phyloP scores from a whole-genome alignment of 1,139 yeast species.

The Geotrichum europaeum region DNA sequence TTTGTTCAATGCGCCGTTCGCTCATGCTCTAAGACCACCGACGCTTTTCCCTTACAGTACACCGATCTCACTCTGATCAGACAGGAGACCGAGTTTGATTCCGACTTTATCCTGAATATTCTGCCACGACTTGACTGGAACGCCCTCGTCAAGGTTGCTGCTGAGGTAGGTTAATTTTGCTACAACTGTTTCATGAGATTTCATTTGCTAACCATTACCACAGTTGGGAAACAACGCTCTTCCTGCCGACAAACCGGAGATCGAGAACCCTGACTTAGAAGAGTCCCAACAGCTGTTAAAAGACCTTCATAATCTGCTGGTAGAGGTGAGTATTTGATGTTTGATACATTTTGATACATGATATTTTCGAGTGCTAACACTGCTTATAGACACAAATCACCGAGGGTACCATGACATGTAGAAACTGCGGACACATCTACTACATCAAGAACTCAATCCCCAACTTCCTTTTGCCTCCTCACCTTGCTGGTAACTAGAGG shows the following conservation, averaged over 20 bases:
- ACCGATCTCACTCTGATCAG: constrained; percentile 67
- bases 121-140: constrained; percentile 83
- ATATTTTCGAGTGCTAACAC: constrained; percentile 1
- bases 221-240: constrained; percentile 58
- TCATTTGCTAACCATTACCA: constrained; percentile 38
- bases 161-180: constrained; percentile 51
- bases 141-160: constrained; percentile 71
- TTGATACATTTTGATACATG: not conserved
- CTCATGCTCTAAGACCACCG: constrained; percentile 64
- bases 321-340: constrained; percentile 43
- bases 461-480: constrained; percentile 90
- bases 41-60: constrained; percentile 75
- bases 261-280: constrained; percentile 40
- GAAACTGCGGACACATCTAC: constrained; percentile 80
- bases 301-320: constrained; percentile 69
- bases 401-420: constrained; percentile 86
- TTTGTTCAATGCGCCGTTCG: constrained; percentile 92
- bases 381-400: constrained; percentile 54
- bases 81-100: constrained; percentile 76
- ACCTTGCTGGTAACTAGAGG: constrained; percentile 44
- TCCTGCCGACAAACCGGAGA: constrained; percentile 62
- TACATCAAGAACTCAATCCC: constrained; percentile 91
- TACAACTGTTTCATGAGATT: not conserved
- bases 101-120: constrained; percentile 72
- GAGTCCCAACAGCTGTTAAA: constrained; percentile 59